Evolutionary conservation across 192 early-diverging fungal species (phyloP).

Genomic region (Coemansia asiatica): DNA sequence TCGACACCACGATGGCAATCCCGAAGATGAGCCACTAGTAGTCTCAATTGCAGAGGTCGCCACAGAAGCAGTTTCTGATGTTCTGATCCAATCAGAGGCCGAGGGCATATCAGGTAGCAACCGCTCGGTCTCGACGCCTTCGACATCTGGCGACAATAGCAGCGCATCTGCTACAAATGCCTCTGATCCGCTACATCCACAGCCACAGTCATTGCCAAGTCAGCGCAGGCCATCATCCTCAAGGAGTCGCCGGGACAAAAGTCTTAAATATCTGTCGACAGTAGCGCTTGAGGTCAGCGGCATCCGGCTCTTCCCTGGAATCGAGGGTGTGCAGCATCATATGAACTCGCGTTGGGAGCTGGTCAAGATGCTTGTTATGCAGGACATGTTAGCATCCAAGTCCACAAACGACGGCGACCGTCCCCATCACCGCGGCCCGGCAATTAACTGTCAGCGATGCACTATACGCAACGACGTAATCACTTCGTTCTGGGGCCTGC

Average conservation of each 20-base stretch:
- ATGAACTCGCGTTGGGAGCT: constrained; percentile 56
- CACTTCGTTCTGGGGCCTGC: constrained; percentile 55
- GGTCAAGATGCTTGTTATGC: constrained; percentile 53
- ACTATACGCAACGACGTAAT: constrained; percentile 50
- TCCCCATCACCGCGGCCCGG: constrained; percentile 44
- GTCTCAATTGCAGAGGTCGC: background rate
- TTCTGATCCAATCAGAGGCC: background rate
- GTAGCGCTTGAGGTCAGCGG: constrained; percentile 38
- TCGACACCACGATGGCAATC: background rate
- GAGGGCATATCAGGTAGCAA: background rate
- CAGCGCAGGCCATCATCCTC: background rate
- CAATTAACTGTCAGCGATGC: constrained; percentile 40
- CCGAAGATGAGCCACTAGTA: background rate
- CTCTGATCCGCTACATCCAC: background rate
- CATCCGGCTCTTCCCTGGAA: constrained; percentile 39
- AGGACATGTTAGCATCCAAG: constrained; percentile 45
- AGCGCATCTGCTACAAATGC: background rate
- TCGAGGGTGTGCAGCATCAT: constrained; percentile 42
- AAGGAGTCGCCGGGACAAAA: constrained; percentile 17
- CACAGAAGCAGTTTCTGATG: background rate
- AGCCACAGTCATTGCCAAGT: background rate
- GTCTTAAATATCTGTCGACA: constrained; percentile 46
- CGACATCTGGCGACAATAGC: background rate
- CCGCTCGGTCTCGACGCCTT: background rate
- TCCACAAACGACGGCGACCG: constrained; percentile 21